phyloP scores from a whole-genome alignment of 768 basidiomycete genomes.

The Suillus plorans region DNA sequence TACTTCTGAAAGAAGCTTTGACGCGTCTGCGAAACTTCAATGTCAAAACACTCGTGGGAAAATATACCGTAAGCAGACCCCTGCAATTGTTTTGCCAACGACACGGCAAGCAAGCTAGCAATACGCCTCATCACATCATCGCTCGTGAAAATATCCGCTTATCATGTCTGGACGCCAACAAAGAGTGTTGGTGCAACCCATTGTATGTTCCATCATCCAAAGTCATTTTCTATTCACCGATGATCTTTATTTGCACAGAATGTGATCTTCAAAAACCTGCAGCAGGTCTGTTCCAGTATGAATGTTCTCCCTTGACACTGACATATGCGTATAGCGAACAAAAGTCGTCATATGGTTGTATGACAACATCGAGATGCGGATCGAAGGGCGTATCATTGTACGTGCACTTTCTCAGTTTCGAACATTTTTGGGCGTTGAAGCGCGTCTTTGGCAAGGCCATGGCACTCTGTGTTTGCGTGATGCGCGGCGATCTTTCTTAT shows the following conservation, averaged over 20 bases:
- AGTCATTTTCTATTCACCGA: not conserved
- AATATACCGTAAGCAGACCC: slow-evolving; percentile 19
- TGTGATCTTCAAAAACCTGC: slow-evolving; percentile 97
- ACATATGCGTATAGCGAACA: slow-evolving; percentile 52
- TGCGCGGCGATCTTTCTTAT: slow-evolving; percentile 7
- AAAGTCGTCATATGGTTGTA: slow-evolving; percentile 95
- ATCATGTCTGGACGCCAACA: slow-evolving; percentile 91
- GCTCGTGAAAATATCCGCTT: slow-evolving; percentile 15
- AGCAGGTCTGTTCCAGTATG: slow-evolving; percentile 54
- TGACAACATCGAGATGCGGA: slow-evolving; percentile 95
- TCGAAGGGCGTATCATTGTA: slow-evolving; percentile 95
- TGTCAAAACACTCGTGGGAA: slow-evolving; percentile 20
- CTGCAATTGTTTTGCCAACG: not conserved
- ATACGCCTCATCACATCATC: slow-evolving; percentile 8
- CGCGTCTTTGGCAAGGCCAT: slow-evolving; percentile 37
- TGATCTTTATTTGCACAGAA: slow-evolving; percentile 51
- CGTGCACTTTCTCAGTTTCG: slow-evolving; percentile 38
- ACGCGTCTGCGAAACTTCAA: slow-evolving; percentile 19
- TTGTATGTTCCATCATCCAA: slow-evolving; percentile 57
- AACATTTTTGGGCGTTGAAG: slow-evolving; percentile 40
- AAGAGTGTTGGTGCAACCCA: slow-evolving; percentile 99
- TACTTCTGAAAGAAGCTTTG: slow-evolving; percentile 17
- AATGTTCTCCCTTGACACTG: slow-evolving; percentile 8
- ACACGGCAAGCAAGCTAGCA: not conserved
- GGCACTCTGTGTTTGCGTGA: slow-evolving; percentile 12